Evolutionary conservation across 306 rosid genomes (phyloP), one percentile per base, ranked within the genome.

Genomic region (Dryas octopetala): DNA sequence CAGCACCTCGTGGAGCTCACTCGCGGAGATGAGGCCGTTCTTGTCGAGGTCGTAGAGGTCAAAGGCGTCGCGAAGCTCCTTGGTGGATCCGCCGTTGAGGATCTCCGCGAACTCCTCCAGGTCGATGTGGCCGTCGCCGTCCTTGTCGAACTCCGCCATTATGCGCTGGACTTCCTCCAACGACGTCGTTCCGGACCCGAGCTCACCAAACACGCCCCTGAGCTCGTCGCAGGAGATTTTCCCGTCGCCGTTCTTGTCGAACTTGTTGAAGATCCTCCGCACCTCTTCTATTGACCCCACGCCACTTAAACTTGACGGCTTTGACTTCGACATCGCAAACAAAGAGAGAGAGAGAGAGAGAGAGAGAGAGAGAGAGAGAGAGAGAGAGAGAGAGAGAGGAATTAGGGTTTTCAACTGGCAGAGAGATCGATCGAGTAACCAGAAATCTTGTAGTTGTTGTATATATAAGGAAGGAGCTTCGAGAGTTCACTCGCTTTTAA

Each of bases 181-280:
- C 3, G 87, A 49, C 7, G 88, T 69, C 9, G 93, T 79, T 3
- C 72, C 78, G 40, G 96, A 80, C 5, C 96, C 97, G 1, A 95
- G 89, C 16, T 88, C 73, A 1, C 46, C 7, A 28, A 95, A 87
- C 66, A 89, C 82, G 45, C 84, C 88, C 72, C 76, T 85, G 9
- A 95, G 89, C 85, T 95, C 99, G 5, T 58, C 43, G 58, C 75
- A 26, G 8, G 93, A 95, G 85, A 95, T 95, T 70, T 79, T 92
- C 0, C 97, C 99, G 70, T 95, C 99, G 50, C 97, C 93, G 78
- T 95, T 92, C 71, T 82, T 92, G 79, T 95, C 99, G 81, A 95
- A 92, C 85, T 95, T 92, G 84, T 73, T 74, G 96, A 95, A 95
- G 61, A 95, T 83, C 69, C 59, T 66, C 55, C 78, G 80, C 40